Evolutionary conservation across 2,329 filamentous ascomycete species (phyloP).

Genomic region (Fusarium sp.): DNA sequence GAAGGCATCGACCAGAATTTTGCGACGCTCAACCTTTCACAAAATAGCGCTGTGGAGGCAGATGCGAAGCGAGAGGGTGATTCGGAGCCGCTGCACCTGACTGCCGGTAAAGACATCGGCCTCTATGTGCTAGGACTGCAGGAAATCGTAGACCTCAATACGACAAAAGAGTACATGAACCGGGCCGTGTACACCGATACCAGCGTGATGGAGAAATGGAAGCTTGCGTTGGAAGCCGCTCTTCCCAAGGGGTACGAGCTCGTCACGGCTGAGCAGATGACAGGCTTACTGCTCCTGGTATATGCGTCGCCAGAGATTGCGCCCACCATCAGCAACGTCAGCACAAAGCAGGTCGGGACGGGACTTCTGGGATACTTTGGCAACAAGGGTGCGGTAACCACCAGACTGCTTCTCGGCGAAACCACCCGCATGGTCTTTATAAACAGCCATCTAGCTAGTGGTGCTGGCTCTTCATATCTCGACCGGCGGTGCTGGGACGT

Average conservation of each 20-base stretch:
- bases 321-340: constrained; percentile 84
- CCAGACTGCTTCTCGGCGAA: constrained; percentile 88
- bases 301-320: constrained; percentile 87
- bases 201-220: constrained; percentile 83
- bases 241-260: constrained; percentile 84
- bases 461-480: constrained; percentile 81
- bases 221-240: constrained; percentile 79
- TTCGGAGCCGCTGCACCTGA: constrained; percentile 59
- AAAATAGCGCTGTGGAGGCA: constrained; percentile 55
- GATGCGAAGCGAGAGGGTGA: constrained; percentile 54
- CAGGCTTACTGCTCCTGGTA: constrained; percentile 86
- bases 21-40: constrained; percentile 66
- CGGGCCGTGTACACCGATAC: constrained; percentile 79
- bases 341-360: constrained; percentile 87
- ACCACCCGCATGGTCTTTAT: constrained; percentile 91
- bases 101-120: constrained; percentile 80
- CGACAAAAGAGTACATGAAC: constrained; percentile 83
- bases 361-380: constrained; percentile 94
- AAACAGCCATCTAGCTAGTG: constrained; percentile 92
- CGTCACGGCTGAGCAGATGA: constrained; percentile 86
- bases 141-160: constrained; percentile 90
- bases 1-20: constrained; percentile 78
- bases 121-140: constrained; percentile 93
- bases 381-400: constrained; percentile 92
- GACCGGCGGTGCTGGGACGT: constrained; percentile 94